phyloP scores from a whole-genome alignment of 2,329 filamentous ascomycete genomes.

The Sordariomycetes sp. region DNA sequence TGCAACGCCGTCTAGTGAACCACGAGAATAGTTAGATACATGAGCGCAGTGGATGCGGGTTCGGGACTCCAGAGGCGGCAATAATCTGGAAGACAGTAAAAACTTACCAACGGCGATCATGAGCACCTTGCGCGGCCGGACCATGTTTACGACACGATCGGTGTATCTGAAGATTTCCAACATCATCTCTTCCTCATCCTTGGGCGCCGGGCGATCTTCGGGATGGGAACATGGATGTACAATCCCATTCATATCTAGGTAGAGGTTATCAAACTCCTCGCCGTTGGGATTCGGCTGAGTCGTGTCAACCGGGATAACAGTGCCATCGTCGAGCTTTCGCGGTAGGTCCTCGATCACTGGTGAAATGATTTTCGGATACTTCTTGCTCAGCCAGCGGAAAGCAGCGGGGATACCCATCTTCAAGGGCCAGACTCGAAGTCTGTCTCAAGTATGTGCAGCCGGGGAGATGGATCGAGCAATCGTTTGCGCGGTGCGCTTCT shows the following conservation, averaged over 20 bases:
- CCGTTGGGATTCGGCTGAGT: constrained; percentile 86
- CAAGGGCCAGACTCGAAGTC: constrained; percentile 3
- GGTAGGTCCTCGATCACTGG: constrained; percentile 79
- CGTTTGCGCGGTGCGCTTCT: neutral
- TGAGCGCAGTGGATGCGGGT: constrained; percentile 76
- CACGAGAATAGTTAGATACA: neutral
- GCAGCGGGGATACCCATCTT: constrained; percentile 88
- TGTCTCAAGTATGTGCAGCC: neutral
- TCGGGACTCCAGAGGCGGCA: constrained; percentile 24
- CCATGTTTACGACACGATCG: constrained; percentile 98
- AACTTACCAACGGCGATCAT: constrained; percentile 88
- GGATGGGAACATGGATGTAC: constrained; percentile 98
- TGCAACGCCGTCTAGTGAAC: constrained; percentile 68
- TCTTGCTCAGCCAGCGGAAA: constrained; percentile 92
- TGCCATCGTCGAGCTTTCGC: constrained; percentile 66
- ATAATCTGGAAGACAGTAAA: constrained; percentile 1
- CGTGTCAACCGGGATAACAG: constrained; percentile 71
- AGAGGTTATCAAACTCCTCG: constrained; percentile 95
- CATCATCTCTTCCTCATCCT: constrained; percentile 99
- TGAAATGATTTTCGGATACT: constrained; percentile 95
- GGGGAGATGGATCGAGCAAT: neutral
- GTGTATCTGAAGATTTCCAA: constrained; percentile 95
- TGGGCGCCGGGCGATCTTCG: constrained; percentile 80
- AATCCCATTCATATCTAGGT: constrained; percentile 99
- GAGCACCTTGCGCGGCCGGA: constrained; percentile 83